Base-by-base conservation (phyloP, 2,329 filamentous ascomycete species). In the Aureobasidium sp. region DNA sequence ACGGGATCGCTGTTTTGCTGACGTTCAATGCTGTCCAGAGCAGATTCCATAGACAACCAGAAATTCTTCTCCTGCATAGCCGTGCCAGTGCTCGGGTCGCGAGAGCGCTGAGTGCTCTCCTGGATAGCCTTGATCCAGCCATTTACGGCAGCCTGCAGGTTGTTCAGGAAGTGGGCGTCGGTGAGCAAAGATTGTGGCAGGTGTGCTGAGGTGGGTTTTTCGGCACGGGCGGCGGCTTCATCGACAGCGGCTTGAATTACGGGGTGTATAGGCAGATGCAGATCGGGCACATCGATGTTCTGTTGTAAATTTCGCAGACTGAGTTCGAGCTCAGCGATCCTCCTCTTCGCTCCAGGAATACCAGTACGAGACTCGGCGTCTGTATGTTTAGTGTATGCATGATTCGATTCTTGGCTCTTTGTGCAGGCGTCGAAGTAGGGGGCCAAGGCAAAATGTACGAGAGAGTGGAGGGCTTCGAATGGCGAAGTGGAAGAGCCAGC, bases 41-140 rank as follows among this genome's bases (percentile, higher is more conserved):
- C 90, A 16, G 88, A 89, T 75, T 99, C 95, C 89, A 99, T 96
- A 2, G 91, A 95, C 55, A 99, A 76, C 94, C 94, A 99, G 72
- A 99, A 99, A 74, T 97, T 97, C 74, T 99, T 96, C 75, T 99
- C 94, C 74, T 97, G 94, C 62, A 90, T 93, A 37, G 94, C 94
- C 27, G 91, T 96, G 36, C 86, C 82, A 66, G 83, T 81, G 73
- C 87, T 72, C 0, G 90, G 86, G 69, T 99, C 94, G 70, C 91
- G 86, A 44, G 91, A 90, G 79, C 96, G 89, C 76, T 95, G 95
- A 42, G 94, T 99, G 68, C 97, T 95, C 52, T 88, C 88, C 73
- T 97, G 93, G 66, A 99, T 99, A 11, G 93, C 96, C 77, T 96
- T 96, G 77, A 99, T 99, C 94, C 94, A 99, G 65, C 88, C 87